Base-by-base conservation (phyloP, 75 land plant species). In the Ceratopteris richardii region DNA sequence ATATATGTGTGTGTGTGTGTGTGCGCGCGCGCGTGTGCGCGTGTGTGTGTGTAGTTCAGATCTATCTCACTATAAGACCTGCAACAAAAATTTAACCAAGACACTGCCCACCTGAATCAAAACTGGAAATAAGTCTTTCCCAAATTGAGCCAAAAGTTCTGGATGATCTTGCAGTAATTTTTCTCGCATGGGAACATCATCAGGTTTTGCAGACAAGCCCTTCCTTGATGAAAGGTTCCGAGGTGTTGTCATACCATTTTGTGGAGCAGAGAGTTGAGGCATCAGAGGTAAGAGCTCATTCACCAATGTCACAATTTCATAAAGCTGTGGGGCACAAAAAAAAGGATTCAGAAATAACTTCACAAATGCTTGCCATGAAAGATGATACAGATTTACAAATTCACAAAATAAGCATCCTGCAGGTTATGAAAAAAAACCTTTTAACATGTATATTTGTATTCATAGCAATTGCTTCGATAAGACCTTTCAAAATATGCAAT, bases 211-310 rank as follows among this genome's bases (percentile, higher is more conserved):
- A 50, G 53, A 29, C 1, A 20, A 51, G 2, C 31, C 20, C 56
- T 48, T 33, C 44, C 44, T 83, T 71, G 63, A 73, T 6, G 65
- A 25, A 24, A 58, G 18, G 29, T 54, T 53, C 41, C 71, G 61
- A 1, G 70, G 51, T 0, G 24, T 33, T 18, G 30, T 60, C n/a
- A 43, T 63, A 10, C 51, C 60, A 62, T 44, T 62, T 39, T 40
- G 37, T 0, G 57, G 59, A 1, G 10, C 27, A 4, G 27, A 4
- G 13, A 26, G 82, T 83, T 78, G 81, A 12, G 95, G 95, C 33
- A 88, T 46, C 19, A 90, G 80, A 20, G 95, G 98, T 17, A 94
- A 83, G 44, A 94, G 87, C 77, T 88, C 98, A 75, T 94, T 86
- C 63, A 85, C 94, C 31, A 94, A 71, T 39, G 75, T 88, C 47